Conservation (phyloP, 768 basidiomycete species). For the Sistotremastrum suecicum region DNA sequence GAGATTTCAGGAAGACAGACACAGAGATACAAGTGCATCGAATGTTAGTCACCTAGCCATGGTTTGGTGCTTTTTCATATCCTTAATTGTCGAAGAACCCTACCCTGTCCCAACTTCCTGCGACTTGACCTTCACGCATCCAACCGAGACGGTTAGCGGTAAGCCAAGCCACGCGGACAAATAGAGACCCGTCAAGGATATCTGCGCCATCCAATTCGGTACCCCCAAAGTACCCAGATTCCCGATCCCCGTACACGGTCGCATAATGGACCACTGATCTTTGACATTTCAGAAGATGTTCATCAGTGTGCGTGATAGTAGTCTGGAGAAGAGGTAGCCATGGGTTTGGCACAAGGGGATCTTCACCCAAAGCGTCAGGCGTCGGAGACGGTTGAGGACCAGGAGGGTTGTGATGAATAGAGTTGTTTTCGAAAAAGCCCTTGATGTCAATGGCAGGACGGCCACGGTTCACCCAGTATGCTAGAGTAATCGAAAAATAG, state of each 20-base stretch:
- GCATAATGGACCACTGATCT: slow-evolving; percentile 36
- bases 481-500: slow-evolving; percentile 38
- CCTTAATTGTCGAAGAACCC: too few species aligned
- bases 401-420: slow-evolving; percentile 9
- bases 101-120: not conserved
- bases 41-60: too few species aligned
- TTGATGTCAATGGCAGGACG: slow-evolving; percentile 34
- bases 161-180: slow-evolving; percentile 41
- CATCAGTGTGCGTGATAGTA: slow-evolving; percentile 42
- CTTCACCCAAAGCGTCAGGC: slow-evolving; percentile 18
- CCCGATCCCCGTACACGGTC: slow-evolving; percentile 27
- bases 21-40: too few species aligned
- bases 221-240: slow-evolving; percentile 12
- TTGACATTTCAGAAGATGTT: slow-evolving; percentile 28
- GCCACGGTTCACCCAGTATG: slow-evolving; percentile 44
- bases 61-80: too few species aligned
- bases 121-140: slow-evolving; percentile 23
- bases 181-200: slow-evolving; percentile 46
- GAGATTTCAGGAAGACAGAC: too few species aligned
- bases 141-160: slow-evolving; percentile 29
- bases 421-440: slow-evolving; percentile 27
- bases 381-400: slow-evolving; percentile 12
- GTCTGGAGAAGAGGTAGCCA: slow-evolving; percentile 46
- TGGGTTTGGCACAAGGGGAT: slow-evolving; percentile 31
- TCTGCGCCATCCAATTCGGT: slow-evolving; percentile 38